Evolutionary conservation across 148 eudicot species (phyloP).

Genomic region (Rhododendron henanense): DNA sequence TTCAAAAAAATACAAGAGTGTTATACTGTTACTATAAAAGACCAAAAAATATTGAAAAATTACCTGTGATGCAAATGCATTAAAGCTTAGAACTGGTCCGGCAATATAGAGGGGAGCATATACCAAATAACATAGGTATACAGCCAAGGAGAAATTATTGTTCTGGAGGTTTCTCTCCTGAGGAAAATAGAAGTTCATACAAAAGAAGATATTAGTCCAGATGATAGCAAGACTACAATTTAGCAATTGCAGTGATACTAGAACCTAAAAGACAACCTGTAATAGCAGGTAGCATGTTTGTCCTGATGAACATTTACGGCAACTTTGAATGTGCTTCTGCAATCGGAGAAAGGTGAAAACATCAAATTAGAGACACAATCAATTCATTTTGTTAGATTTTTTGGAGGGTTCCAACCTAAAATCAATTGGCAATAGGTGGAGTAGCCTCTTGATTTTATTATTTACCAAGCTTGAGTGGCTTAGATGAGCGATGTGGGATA

Average conservation of each 20-base stretch:
- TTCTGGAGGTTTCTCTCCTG: slow-evolving; percentile 69
- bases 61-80: slow-evolving; percentile 95
- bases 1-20: neutral
- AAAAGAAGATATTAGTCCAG: neutral
- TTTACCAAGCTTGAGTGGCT: no score
- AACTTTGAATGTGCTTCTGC: slow-evolving; percentile 79
- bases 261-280: slow-evolving; percentile 49
- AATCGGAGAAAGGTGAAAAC: slow-evolving; percentile 22
- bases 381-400: slow-evolving; percentile 3
- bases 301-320: slow-evolving; percentile 73
- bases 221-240: neutral
- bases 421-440: no score
- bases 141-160: slow-evolving; percentile 54
- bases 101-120: slow-evolving; percentile 98
- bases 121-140: slow-evolving; percentile 76
- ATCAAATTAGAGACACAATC: neutral
- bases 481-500: no score
- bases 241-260: neutral
- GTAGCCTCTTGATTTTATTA: no score
- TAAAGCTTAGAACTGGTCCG: slow-evolving; percentile 70
- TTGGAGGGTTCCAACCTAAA: neutral
- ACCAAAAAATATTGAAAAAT: slow-evolving; percentile 7
- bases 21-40: neutral
- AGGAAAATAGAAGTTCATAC: slow-evolving; percentile 5
- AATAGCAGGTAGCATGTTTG: slow-evolving; percentile 70